Evolutionary conservation across 1,139 yeast species (phyloP).

Genomic region (Diutina ranongensis): DNA sequence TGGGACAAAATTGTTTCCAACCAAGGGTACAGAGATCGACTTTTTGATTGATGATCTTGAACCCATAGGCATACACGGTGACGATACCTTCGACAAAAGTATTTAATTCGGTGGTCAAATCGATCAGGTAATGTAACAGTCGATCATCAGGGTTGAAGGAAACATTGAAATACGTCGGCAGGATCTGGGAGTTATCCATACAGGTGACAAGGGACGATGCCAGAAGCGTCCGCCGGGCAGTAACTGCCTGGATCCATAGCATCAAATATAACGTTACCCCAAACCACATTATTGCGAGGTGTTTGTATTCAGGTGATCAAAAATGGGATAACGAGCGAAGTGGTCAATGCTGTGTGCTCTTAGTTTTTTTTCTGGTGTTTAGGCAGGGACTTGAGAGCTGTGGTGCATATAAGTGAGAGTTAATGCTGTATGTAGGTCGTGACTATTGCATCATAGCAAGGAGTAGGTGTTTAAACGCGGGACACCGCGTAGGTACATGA

Average conservation of each 20-base stretch:
- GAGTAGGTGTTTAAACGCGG: too few species aligned
- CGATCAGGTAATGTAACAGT: slow-evolving; percentile 48
- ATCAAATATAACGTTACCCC: neutral
- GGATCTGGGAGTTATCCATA: slow-evolving; percentile 80
- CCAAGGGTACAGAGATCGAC: slow-evolving; percentile 49
- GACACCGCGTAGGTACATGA: too few species aligned
- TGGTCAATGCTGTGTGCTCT: too few species aligned
- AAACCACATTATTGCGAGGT: neutral
- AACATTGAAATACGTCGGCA: slow-evolving; percentile 73
- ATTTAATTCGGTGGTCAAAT: slow-evolving; percentile 48
- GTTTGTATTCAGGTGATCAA: neutral
- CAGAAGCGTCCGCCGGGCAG: slow-evolving; percentile 16
- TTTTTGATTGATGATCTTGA: slow-evolving; percentile 40
- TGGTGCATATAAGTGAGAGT: too few species aligned
- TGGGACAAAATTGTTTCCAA: slow-evolving; percentile 75
- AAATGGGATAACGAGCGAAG: too few species aligned
- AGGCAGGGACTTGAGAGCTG: too few species aligned
- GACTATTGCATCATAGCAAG: too few species aligned
- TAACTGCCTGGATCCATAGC: neutral
- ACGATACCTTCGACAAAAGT: slow-evolving; percentile 48
- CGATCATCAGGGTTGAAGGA: slow-evolving; percentile 55
- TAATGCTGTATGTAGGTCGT: too few species aligned
- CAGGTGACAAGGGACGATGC: slow-evolving; percentile 83
- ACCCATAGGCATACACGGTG: slow-evolving; percentile 68
- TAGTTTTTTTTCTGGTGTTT: too few species aligned